Percentiles rank a stretch among this genome's conserved stretches.
Conservation (phyloP, 768 basidiomycete genomes). For the Lentinula edodes region DNA sequence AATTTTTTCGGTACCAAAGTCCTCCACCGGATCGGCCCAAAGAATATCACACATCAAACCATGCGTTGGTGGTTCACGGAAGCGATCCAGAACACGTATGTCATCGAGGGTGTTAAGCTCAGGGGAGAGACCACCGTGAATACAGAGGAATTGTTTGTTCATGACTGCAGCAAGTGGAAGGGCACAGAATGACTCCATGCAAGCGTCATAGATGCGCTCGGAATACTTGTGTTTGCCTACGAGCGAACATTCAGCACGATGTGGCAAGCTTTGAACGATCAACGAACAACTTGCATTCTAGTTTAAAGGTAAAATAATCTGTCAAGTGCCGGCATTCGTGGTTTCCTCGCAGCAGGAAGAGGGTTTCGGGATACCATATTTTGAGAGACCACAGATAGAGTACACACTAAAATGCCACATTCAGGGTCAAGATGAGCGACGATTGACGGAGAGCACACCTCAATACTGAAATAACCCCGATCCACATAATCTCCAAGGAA, state of each 20-base stretch:
- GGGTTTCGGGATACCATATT: slow-evolving; percentile 98
- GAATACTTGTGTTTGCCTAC: slow-evolving; percentile 98
- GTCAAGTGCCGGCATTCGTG: slow-evolving; percentile 99
- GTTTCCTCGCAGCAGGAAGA: slow-evolving; percentile 95
- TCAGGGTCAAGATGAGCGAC: slow-evolving; percentile 1
- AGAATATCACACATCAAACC: slow-evolving; percentile 98
- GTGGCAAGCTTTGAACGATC: not conserved
- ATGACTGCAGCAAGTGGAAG: slow-evolving; percentile 95
- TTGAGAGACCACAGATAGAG: slow-evolving; percentile 97
- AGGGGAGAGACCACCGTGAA: slow-evolving; percentile 94
- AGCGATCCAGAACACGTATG: slow-evolving; percentile 91
- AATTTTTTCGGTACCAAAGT: slow-evolving; percentile 93
- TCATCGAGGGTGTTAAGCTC: slow-evolving; percentile 96
- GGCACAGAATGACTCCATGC: slow-evolving; percentile 96
- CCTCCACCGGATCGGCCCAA: slow-evolving; percentile 97
- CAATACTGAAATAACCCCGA: slow-evolving; percentile 90
- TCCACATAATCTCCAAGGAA: slow-evolving; percentile 94
- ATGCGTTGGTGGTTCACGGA: slow-evolving; percentile 95
- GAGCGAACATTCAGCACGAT: slow-evolving; percentile 4
- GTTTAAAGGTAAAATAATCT: slow-evolving; percentile 98
- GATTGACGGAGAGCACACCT: slow-evolving; percentile 41
- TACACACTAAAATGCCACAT: slow-evolving; percentile 69
- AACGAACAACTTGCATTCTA: slow-evolving; percentile 69
- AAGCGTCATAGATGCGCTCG: slow-evolving; percentile 92
- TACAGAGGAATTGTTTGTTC: slow-evolving; percentile 99